Base-by-base conservation (phyloP, 805 yeast species). In the Phaffomyces opuntiae region DNA sequence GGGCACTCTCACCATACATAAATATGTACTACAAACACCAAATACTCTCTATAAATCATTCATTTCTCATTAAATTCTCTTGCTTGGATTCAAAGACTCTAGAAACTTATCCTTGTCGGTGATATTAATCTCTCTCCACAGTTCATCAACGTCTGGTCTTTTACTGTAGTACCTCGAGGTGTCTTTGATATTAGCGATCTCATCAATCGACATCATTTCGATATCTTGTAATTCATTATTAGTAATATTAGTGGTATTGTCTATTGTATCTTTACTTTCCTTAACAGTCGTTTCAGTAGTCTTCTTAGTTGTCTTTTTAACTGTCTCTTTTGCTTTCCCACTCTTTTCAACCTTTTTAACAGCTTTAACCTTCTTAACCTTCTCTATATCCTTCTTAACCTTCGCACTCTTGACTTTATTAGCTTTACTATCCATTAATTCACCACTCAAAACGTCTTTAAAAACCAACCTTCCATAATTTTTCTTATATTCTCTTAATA, bases 391-490 rank as follows among this genome's bases (percentile, higher is more conserved):
- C 19, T 35, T 19, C 4, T 32, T 9, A 3, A 31, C 16, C n/a
- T 27, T 19, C 13, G 17, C 43, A 36, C 11, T 27, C 31, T 40
- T 41, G 7, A 7, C 34, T 12, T 17, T n/a, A 13, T 43, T 31
- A 7, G 31, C 17, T 21, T 33, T 35, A 8, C 17, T 29, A 7
- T 31, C 40, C 13, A 41, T 16, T 16, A 47, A 38, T 32, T 49
- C 53, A 21, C 53, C 53, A 38, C 42, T 35, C n/a, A 44, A 13
- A 13, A 47, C 53, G 38, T 49, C 39, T 16, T 26, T 47, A 36
- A 47, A 49, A 8, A 44, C 36, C 17, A 49, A 36, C n/a, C 50
- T 37, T 1, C 50, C 50, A 38, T 47, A 49, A 16, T 35, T 42
- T 37, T 44, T 45, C 21, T 43, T 44, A 24, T 49, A 52, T 1